These are phyloP conservation scores for Fonsecaea erecta DNA, from an alignment of 2,329 filamentous ascomycete species.

Conservation along the genomic window DNA sequence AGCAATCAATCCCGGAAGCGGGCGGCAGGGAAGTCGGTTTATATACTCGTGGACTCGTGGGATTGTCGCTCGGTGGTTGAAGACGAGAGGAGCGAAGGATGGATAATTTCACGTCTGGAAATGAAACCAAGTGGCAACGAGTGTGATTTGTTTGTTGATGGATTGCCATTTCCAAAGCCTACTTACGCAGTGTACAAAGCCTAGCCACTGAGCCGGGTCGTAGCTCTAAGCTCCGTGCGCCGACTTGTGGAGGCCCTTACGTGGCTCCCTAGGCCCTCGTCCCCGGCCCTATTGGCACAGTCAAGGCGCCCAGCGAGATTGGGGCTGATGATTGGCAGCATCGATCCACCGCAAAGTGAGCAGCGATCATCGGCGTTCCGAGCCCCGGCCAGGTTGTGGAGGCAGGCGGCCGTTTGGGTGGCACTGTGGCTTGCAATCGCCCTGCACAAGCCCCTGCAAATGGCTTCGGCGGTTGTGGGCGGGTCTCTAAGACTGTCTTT, in stretches of 20 bases:
- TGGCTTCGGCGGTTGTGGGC: slow-evolving; percentile 1
- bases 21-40: neutral
- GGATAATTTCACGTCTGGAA: slow-evolving; percentile 5
- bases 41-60: neutral
- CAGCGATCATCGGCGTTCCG: slow-evolving; percentile 6
- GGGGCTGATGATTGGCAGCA: slow-evolving; percentile 11
- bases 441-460: neutral
- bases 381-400: neutral
- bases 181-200: neutral
- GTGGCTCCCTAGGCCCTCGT: neutral
- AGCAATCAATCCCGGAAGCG: neutral
- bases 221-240: neutral
- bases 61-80: neutral
- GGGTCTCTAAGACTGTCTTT: neutral
- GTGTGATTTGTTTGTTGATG: slow-evolving; percentile 25
- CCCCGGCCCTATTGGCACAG: slow-evolving; percentile 9
- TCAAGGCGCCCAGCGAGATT: slow-evolving; percentile 20
- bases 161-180: slow-evolving; percentile 20
- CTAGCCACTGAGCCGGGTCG: neutral
- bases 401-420: neutral
- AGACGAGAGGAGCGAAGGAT: neutral
- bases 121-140: neutral
- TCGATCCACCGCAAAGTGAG: neutral
- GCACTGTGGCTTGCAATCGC: neutral
- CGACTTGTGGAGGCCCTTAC: neutral